These are phyloP conservation scores for Terana coerulea DNA, from an alignment of 768 basidiomycete species.

Conservation along the genomic window DNA sequence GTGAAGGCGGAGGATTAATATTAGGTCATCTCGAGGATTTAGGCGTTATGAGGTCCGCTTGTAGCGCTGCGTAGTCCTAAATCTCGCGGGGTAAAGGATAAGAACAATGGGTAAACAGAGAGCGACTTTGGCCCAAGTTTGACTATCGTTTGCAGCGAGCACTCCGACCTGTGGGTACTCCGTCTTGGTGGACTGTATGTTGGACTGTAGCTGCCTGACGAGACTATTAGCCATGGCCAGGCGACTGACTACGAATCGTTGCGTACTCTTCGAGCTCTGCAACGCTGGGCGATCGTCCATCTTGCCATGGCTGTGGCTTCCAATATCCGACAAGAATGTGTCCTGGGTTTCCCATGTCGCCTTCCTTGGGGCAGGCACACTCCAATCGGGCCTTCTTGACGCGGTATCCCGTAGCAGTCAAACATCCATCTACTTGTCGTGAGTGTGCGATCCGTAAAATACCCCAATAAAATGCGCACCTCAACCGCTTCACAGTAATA, in stretches of 20 bases:
- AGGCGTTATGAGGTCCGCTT: conserved; percentile 58
- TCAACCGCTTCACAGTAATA: conserved; percentile 84
- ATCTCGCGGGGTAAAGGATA: no score
- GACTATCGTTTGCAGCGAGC: conserved; percentile 75
- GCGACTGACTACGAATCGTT: no score
- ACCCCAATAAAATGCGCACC: conserved; percentile 10
- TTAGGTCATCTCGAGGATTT: conserved; percentile 65
- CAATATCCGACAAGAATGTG: conserved; percentile 83
- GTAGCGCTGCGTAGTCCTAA: conserved; percentile 64
- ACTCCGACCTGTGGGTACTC: conserved; percentile 75
- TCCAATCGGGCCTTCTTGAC: conserved; percentile 72
- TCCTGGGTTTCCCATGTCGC: conserved; percentile 58
- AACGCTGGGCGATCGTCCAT: conserved; percentile 58
- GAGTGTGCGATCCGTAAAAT: no score
- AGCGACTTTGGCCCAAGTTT: conserved; percentile 82
- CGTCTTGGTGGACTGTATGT: conserved; percentile 59
- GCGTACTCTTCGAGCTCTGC: conserved; percentile 62
- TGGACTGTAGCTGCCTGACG: conserved; percentile 63
- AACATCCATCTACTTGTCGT: conserved; percentile 84
- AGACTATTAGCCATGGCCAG: background rate
- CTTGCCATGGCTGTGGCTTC: conserved; percentile 63
- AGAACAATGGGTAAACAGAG: no score
- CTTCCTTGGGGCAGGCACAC: conserved; percentile 39
- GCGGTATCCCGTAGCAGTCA: conserved; percentile 84
- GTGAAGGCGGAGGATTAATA: conserved; percentile 86